These are phyloP conservation scores for Seiridium cupressi DNA, from an alignment of 2,329 filamentous ascomycete genomes.

Conservation along the genomic window DNA sequence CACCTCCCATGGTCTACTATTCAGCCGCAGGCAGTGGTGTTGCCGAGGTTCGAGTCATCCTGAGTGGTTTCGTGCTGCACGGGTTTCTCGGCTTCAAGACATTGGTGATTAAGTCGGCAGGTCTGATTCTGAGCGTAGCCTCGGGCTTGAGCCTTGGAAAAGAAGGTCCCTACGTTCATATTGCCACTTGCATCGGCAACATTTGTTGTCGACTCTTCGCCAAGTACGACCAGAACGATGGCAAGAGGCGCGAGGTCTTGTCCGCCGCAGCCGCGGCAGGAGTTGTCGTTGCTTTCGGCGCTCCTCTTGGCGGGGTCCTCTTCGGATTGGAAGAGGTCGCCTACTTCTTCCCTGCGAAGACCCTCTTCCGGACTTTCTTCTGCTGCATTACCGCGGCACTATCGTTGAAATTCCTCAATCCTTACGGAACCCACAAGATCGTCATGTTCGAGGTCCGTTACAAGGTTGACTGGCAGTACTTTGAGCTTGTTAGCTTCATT, in stretches of 20 bases:
- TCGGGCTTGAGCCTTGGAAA: slow-evolving; percentile 94
- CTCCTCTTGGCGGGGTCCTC: slow-evolving; percentile 80
- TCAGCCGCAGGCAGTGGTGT: slow-evolving; percentile 95
- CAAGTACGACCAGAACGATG: slow-evolving; percentile 94
- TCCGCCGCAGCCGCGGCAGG: slow-evolving; percentile 89
- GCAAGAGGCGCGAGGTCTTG: slow-evolving; percentile 88
- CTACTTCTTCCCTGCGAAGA: slow-evolving; percentile 98
- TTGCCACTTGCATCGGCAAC: slow-evolving; percentile 92
- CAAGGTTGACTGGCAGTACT: slow-evolving; percentile 86
- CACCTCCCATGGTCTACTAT: slow-evolving; percentile 86
- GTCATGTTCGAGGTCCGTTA: slow-evolving; percentile 96
- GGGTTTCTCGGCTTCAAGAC: slow-evolving; percentile 91
- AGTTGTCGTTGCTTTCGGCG: slow-evolving; percentile 91
- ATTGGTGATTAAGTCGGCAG: slow-evolving; percentile 78
- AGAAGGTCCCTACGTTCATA: slow-evolving; percentile 95
- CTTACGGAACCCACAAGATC: slow-evolving; percentile 94
- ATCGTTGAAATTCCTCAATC: slow-evolving; percentile 91
- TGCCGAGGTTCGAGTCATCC: slow-evolving; percentile 93
- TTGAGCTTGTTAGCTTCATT: slow-evolving; percentile 83
- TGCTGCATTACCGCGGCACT: slow-evolving; percentile 93
- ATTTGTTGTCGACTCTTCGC: slow-evolving; percentile 90
- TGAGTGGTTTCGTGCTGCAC: slow-evolving; percentile 97
- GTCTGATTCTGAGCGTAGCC: slow-evolving; percentile 82
- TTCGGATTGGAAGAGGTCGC: slow-evolving; percentile 94
- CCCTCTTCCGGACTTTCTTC: slow-evolving; percentile 95